Conservation (phyloP, 192 early-diverging fungal genomes). For the Globomyces pollinis-pini region DNA sequence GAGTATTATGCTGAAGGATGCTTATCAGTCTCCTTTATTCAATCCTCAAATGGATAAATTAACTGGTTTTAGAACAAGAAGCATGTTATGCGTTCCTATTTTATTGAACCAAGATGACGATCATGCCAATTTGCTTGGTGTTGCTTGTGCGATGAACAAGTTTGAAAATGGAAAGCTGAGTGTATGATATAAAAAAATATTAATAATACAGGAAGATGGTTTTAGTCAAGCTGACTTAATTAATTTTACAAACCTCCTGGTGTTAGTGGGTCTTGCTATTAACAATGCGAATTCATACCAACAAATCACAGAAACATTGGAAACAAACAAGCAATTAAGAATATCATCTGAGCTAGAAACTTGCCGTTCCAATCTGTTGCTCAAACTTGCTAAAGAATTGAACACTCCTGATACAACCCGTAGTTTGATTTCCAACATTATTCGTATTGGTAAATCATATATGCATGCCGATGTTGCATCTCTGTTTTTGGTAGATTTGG, state of each 20-base stretch:
- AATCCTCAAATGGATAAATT: background rate
- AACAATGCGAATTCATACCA: background rate
- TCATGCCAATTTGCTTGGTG: too few species aligned
- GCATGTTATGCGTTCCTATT: slow-evolving; percentile 23
- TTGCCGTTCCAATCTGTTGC: background rate
- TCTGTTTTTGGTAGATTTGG: slow-evolving; percentile 3
- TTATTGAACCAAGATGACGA: too few species aligned
- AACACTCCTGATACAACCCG: background rate
- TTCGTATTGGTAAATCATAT: background rate
- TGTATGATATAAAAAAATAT: background rate
- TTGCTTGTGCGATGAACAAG: too few species aligned
- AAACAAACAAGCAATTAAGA: background rate
- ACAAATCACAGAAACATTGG: background rate
- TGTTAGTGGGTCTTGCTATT: background rate
- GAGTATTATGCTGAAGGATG: background rate
- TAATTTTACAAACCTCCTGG: background rate
- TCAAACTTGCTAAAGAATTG: background rate
- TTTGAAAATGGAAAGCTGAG: too few species aligned
- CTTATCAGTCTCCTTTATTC: background rate
- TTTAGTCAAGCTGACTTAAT: background rate
- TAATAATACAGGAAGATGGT: background rate
- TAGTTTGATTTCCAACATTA: background rate
- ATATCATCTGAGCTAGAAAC: background rate
- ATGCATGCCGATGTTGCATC: slow-evolving; percentile 1
- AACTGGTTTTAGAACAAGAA: slow-evolving; percentile 21